Evolutionary conservation across 176 grass and related monocot species (phyloP), one percentile per base, ranked within the genome.

Genomic region (Hordeum marinum): DNA sequence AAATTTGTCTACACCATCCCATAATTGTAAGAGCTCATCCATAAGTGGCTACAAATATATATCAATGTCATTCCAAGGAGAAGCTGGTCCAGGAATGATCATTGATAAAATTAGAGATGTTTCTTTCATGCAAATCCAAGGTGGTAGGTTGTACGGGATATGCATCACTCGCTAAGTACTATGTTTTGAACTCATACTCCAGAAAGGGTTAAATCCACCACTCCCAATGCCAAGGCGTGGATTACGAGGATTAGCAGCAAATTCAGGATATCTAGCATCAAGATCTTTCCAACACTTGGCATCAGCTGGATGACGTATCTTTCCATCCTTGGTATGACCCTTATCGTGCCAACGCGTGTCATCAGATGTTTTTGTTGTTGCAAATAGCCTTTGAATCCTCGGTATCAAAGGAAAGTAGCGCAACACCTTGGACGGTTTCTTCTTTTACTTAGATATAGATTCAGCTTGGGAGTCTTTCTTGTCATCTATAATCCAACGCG

Each of bases 341-440:
- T 85, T 24, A 8, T 89, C 32, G 24, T 89, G 87, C 75, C 75
- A 67, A 11, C 29, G 35, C 57, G 64, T 79, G 13, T 79, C 77
- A 64, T 11, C 17, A 29, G 59, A 43, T 20, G 77, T 64, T 31
- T 64, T 39, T 4, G 36, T 42, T 80, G 54, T 54, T 46, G 64
- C 74, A 75, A 81, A 89, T 3, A 89, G 45, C 34, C 82, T 80
- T 21, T 77, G 27, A 1, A 85, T 25, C 36, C 45, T 85, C 20
- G 57, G 66, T 67, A 81, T 82, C 29, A 90, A 77, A 20, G 66
- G 82, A 35, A 89, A 82, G 39, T 89, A 80, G 0, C 52, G 68
- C 67, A 89, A 61, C 10, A 85, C 23, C 65, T 84, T 88, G 34
- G 82, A 43, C 35, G 46, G 46, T 76, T 34, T 55, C 46, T 76